A percentile compares a stretch with the other conserved stretches of the same genome.
Evolutionary conservation across 2,329 filamentous ascomycete genomes (phyloP).

Genomic region (Penicillium janthinellum): DNA sequence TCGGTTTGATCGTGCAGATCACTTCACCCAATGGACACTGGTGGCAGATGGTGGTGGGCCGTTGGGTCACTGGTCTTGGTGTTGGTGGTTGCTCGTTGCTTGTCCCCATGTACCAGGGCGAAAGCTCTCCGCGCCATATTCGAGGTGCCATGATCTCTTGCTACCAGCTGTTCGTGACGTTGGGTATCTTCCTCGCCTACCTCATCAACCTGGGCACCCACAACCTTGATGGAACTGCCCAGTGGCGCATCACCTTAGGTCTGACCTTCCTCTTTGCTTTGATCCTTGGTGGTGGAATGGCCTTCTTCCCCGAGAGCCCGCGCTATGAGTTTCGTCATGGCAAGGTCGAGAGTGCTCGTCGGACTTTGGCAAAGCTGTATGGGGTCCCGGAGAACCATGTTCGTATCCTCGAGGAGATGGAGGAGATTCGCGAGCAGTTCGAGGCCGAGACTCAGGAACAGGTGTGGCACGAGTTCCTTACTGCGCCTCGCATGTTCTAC

Average conservation of each 20-base stretch:
- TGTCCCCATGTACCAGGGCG: constrained; percentile 52
- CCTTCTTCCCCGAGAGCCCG: constrained; percentile 59
- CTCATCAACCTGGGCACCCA: constrained; percentile 51
- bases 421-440: constrained; percentile 59
- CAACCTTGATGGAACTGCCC: constrained; percentile 43
- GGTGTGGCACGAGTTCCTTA: constrained; percentile 47
- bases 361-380: constrained; percentile 57
- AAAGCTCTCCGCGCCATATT: constrained; percentile 49
- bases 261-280: constrained; percentile 60
- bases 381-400: constrained; percentile 57
- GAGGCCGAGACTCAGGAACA: constrained; percentile 52
- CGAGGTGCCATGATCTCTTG: constrained; percentile 51
- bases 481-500: constrained; percentile 50
- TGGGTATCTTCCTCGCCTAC: constrained; percentile 51
- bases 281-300: constrained; percentile 58
- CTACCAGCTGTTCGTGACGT: constrained; percentile 53
- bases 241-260: constrained; percentile 56
- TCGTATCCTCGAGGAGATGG: constrained; percentile 55
- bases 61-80: constrained; percentile 48
- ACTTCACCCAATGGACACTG: constrained; percentile 39
- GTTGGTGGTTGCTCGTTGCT: constrained; percentile 48
- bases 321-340: constrained; percentile 61
- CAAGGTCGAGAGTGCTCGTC: constrained; percentile 53
- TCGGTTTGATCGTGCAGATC: constrained; percentile 50
- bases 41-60: constrained; percentile 48